Percentiles rank a stretch among this genome's conserved stretches.
phyloP scores from a whole-genome alignment of 179 eudicot genomes.

The Camellia oleifera region DNA sequence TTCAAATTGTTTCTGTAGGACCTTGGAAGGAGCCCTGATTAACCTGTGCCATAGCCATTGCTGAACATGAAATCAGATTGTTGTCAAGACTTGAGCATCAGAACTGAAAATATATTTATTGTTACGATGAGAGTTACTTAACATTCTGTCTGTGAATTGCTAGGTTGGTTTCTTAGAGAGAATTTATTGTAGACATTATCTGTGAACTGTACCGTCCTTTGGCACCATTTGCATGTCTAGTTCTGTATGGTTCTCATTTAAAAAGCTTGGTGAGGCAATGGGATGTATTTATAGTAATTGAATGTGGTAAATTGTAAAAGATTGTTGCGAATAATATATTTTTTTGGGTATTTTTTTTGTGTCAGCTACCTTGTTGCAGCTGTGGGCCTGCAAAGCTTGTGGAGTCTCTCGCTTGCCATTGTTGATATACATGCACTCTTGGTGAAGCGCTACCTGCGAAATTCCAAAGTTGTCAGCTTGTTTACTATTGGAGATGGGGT shows the following conservation, averaged over 20 bases:
- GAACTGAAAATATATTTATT: too few species aligned
- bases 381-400: conserved; percentile 47
- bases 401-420: conserved; percentile 48
- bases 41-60: too few species aligned
- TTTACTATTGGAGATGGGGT: conserved; percentile 67
- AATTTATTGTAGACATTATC: too few species aligned
- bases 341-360: conserved; percentile 5
- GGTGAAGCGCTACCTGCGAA: conserved; percentile 48
- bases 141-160: too few species aligned
- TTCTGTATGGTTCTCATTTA: background rate
- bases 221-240: background rate
- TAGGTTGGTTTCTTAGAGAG: too few species aligned
- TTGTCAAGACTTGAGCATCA: too few species aligned
- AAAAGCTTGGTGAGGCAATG: background rate
- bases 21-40: too few species aligned
- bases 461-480: conserved; percentile 34
- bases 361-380: conserved; percentile 57
- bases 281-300: background rate
- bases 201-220: too few species aligned
- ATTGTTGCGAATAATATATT: background rate
- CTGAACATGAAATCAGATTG: too few species aligned
- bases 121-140: too few species aligned
- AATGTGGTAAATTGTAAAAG: background rate
- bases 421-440: conserved; percentile 52
- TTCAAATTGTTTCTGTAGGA: too few species aligned